phyloP scores from a whole-genome alignment of 2,329 filamentous ascomycete genomes.

The Penicillium nordicum region DNA sequence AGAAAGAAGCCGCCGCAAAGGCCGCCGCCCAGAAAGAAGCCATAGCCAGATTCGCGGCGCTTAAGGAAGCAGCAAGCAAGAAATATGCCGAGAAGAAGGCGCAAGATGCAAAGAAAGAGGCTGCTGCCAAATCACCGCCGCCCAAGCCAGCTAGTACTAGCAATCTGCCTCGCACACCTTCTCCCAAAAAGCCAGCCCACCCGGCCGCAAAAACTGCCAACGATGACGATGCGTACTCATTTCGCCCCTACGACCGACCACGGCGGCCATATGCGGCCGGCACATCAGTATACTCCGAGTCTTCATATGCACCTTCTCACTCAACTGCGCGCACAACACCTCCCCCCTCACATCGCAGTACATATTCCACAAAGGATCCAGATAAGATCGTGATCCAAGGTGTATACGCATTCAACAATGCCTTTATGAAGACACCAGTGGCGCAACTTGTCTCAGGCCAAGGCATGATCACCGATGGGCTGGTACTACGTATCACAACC shows the following conservation, averaged over 20 bases:
- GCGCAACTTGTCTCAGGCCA: conserved; percentile 83
- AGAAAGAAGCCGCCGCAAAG: conserved; percentile 62
- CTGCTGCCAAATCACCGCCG: conserved; percentile 31
- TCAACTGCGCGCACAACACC: conserved; percentile 81
- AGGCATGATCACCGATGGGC: conserved; percentile 81
- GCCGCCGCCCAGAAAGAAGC: conserved; percentile 37
- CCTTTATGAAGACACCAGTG: conserved; percentile 82
- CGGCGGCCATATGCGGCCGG: conserved; percentile 62
- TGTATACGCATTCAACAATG: conserved; percentile 88
- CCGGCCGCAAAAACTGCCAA: conserved; percentile 39
- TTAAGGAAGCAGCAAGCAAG: conserved; percentile 40
- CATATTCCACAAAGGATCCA: conserved; percentile 84
- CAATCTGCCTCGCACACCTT: conserved; percentile 35
- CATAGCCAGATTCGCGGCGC: conserved; percentile 38
- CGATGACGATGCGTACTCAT: conserved; percentile 67
- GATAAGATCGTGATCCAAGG: conserved; percentile 95
- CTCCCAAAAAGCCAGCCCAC: conserved; percentile 38
- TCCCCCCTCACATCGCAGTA: conserved; percentile 70
- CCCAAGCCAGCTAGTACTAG: conserved; percentile 33
- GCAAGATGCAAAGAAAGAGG: conserved; percentile 31
- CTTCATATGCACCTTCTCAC: conserved; percentile 79
- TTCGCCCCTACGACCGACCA: conserved; percentile 71
- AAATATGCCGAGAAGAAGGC: conserved; percentile 39
- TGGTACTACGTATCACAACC: conserved; percentile 87
- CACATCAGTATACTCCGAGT: conserved; percentile 73